These are phyloP conservation scores for Tylopilus felleus DNA, from an alignment of 768 basidiomycete species.

Conservation along the genomic window DNA sequence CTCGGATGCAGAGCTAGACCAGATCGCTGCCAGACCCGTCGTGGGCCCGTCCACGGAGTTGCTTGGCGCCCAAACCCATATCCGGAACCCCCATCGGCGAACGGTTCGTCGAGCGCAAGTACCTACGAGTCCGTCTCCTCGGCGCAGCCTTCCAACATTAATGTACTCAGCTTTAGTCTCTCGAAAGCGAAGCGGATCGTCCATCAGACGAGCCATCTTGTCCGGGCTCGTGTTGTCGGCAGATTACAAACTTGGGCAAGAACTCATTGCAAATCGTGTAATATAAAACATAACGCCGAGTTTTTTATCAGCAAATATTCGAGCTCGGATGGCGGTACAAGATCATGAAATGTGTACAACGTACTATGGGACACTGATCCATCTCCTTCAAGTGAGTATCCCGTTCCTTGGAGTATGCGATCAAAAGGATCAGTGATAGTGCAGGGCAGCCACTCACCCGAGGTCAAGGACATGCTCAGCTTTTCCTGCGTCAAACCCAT, in stretches of 20 bases:
- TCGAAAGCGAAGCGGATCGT: constrained; percentile 88
- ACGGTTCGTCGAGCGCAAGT: constrained; percentile 83
- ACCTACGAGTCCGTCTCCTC: constrained; percentile 74
- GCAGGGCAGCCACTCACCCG: constrained; percentile 80
- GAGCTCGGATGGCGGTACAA: constrained; percentile 83
- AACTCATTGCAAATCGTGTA: constrained; percentile 76
- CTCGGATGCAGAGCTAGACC: constrained; percentile 39
- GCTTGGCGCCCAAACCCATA: constrained; percentile 55
- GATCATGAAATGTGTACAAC: constrained; percentile 90
- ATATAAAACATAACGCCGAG: constrained; percentile 77
- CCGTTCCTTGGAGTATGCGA: background rate
- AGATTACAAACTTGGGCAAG: constrained; percentile 87
- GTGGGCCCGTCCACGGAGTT: constrained; percentile 29
- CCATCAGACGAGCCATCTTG: constrained; percentile 83
- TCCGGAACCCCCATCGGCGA: constrained; percentile 66
- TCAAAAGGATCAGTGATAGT: background rate
- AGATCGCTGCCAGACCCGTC: constrained; percentile 30
- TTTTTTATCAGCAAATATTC: constrained; percentile 77
- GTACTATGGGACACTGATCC: constrained; percentile 83
- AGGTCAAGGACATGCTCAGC: constrained; percentile 74
- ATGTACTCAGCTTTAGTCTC: constrained; percentile 71
- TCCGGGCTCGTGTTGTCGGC: constrained; percentile 79
- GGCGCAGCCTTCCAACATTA: constrained; percentile 84
- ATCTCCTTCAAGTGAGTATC: constrained; percentile 66
- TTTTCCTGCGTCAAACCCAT: constrained; percentile 80